Evolutionary conservation across 768 basidiomycete species (phyloP).

Genomic region (Mycena belliarum): DNA sequence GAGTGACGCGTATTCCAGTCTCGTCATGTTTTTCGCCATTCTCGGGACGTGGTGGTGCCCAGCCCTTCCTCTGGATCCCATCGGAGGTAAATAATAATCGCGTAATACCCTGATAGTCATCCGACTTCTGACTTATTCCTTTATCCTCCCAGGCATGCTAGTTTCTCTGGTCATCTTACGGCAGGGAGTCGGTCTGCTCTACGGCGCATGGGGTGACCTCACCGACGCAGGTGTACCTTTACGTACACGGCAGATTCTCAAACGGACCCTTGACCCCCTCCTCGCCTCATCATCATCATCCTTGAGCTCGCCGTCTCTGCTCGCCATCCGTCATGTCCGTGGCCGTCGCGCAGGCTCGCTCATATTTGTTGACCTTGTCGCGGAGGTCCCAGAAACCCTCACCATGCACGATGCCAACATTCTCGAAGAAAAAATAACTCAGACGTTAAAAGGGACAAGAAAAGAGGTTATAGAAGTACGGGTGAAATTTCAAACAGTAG

Average conservation of each 20-base stretch:
- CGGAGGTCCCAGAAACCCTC: slow-evolving; percentile 61
- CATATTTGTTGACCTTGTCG: slow-evolving; percentile 81
- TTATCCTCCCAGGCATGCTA: slow-evolving; percentile 58
- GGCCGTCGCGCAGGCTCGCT: slow-evolving; percentile 80
- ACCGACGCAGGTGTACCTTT: slow-evolving; percentile 79
- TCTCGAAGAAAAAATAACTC: slow-evolving; percentile 64
- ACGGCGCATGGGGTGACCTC: slow-evolving; percentile 75
- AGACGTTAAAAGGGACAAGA: slow-evolving; percentile 52
- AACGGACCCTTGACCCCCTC: slow-evolving; percentile 58
- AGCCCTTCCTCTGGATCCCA: slow-evolving; percentile 84
- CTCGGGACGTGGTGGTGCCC: slow-evolving; percentile 87
- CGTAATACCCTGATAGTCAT: background rate
- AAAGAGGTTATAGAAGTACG: slow-evolving; percentile 75
- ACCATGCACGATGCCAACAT: slow-evolving; percentile 58
- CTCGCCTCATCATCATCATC: slow-evolving; percentile 33
- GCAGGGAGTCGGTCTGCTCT: slow-evolving; percentile 70
- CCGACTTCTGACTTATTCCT: no score
- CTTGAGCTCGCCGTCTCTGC: slow-evolving; percentile 32
- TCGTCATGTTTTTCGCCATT: slow-evolving; percentile 91
- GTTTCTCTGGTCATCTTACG: slow-evolving; percentile 89
- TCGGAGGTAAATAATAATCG: slow-evolving; percentile 67
- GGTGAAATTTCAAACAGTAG: slow-evolving; percentile 58
- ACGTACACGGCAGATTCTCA: slow-evolving; percentile 52
- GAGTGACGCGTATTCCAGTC: slow-evolving; percentile 93
- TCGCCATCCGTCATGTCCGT: slow-evolving; percentile 56